Conservation (phyloP, 345 rosid species). For the Lenwebbia sp. region DNA sequence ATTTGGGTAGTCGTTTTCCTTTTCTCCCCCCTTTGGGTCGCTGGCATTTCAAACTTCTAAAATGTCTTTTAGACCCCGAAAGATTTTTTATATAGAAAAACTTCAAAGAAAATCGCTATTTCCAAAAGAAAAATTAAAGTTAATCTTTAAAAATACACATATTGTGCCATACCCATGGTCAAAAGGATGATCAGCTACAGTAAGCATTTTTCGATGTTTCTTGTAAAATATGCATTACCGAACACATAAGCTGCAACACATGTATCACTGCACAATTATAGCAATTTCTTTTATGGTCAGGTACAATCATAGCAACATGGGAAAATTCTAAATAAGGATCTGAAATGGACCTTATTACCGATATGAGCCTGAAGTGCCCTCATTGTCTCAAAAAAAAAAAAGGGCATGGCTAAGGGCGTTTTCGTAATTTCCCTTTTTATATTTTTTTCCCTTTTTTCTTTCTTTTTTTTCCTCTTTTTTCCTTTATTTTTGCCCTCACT, state of each 20-base stretch:
- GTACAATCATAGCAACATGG: too few species aligned
- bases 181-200: not conserved
- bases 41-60: not conserved
- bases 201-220: not conserved
- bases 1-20: too few species aligned
- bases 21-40: too few species aligned
- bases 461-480: too few species aligned
- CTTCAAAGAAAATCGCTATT: not conserved
- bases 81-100: not conserved
- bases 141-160: not conserved
- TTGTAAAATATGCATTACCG: not conserved
- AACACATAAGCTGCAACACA: not conserved
- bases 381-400: too few species aligned
- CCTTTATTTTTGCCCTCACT: too few species aligned
- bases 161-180: not conserved
- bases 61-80: not conserved
- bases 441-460: too few species aligned
- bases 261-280: not conserved
- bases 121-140: not conserved
- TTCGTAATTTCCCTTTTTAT: too few species aligned
- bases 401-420: too few species aligned
- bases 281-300: not conserved
- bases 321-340: too few species aligned
- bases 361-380: too few species aligned
- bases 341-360: accelerated